Evolutionary conservation across 179 eudicot genomes (phyloP), one percentile per base, ranked within the genome.

Genomic region (Gypsophila paniculata): DNA sequence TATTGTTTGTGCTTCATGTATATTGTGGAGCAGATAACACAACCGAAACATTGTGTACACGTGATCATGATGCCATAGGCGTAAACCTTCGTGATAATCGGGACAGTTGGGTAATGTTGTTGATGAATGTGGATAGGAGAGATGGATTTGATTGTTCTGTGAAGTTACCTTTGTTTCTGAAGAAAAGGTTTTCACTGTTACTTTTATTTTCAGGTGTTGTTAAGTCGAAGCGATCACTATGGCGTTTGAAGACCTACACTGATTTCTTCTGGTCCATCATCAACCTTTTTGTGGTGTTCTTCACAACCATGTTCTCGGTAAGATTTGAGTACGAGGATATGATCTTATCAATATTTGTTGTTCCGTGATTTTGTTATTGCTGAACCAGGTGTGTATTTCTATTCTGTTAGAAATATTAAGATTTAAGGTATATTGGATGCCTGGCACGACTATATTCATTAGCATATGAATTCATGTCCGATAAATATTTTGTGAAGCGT

Each of bases 171-270:
- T 59, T 48, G 73, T 44, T 64, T n/a, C 60, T 15, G 34, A 29
- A 52, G n/a, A 52, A 14, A 11, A 52, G 59, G 2, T 51, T 22
- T 26, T 13, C 13, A 54, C 25, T 19, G 54, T 25, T 23, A 19
- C 48, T 23, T 75, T 72, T 58, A n/a, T 38, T 63, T 53, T 25
- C 81, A 91, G 97, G 97, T 83, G 96, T 90, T 70, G 93, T 91
- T 49, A 90, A 88, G 75, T 76, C 90, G 5, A 85, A 90, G 86
- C 79, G 82, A 46, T 86, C 97, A 48, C 60, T 91, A 68, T 91
- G 96, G 97, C 86, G 96, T 70, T 44, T 91, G 84, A 85, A 74
- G 80, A 90, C 97, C 26, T 19, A 86, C 70, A 90, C 75, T 36
- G 80, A 80, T 74, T 76, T 65, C 61, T 69, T 80, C 70, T 18